Evolutionary conservation across 2,329 filamentous ascomycete genomes (phyloP), one percentile per base, ranked within the genome.

Genomic region (Graphium sp.): DNA sequence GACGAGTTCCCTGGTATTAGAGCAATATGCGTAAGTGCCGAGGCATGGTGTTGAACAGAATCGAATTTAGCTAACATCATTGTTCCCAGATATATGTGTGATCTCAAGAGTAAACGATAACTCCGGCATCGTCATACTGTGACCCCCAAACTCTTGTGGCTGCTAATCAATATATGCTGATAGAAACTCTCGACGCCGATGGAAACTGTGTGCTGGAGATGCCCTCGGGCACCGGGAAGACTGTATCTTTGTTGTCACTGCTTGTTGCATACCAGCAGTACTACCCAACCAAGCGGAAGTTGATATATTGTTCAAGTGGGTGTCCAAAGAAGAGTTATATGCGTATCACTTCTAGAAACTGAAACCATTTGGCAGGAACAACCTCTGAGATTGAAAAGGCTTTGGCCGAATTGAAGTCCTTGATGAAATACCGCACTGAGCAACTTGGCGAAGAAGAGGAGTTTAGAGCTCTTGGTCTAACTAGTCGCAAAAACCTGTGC

Each of bases 361-460:
- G n/a, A n/a, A n/a, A n/a, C n/a, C n/a, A n/a, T n/a, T n/a, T n/a
- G n/a, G n/a, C n/a, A n/a, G n/a, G 68, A 58, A 98, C 89, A 32
- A 98, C 98, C 85, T 98, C 89, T 21, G 89, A 98, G 57, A 98
- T 98, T 44, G 89, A 98, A 49, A 98, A 98, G 55, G 89, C 91
- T 0, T 55, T 98, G 29, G 81, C 82, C 7, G 89, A 98, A 52
- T 51, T 98, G 41, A 84, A 89, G 49, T 75, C 74, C 15, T 56
- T 98, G 30, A 98, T 98, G 85, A 91, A 91, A 47, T 95, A 93
- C 46, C 78, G 89, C 11, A 61, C 82, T 5, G 69, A 93, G 37
- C 73, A 94, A 49, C 66, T 98, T n/a, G 89, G 89, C 1, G 64
- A 77, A 34, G 77, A 78, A 37, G 89, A 98, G 51, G 87, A 98